Conservation (phyloP, 805 yeast genomes). For the Kazachstania bromeliacearum region DNA sequence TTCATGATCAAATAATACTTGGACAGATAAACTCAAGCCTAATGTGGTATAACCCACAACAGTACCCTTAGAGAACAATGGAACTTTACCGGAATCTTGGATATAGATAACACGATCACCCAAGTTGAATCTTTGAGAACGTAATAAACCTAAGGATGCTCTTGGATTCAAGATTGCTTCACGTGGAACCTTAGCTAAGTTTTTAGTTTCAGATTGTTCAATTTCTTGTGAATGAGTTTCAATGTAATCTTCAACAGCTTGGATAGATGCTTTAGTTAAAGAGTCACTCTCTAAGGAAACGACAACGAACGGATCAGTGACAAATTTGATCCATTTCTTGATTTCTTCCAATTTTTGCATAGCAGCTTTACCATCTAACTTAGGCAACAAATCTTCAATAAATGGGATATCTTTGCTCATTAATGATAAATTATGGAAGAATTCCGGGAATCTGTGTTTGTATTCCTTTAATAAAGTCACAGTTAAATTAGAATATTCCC, state of each 20-base stretch:
- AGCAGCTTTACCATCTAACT: slow-evolving; percentile 25
- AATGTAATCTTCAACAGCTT: slow-evolving; percentile 55
- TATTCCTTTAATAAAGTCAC: slow-evolving; percentile 56
- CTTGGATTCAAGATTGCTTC: slow-evolving; percentile 72
- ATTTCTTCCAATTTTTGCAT: slow-evolving; percentile 25
- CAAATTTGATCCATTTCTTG: slow-evolving; percentile 36
- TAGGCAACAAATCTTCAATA: slow-evolving; percentile 28
- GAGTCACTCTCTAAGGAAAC: slow-evolving; percentile 75
- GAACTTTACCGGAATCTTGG: slow-evolving; percentile 81
- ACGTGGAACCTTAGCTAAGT: slow-evolving; percentile 73
- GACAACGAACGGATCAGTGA: slow-evolving; percentile 46
- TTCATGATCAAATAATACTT: slow-evolving; percentile 75
- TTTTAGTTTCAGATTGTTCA: slow-evolving; percentile 41
- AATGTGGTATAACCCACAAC: slow-evolving; percentile 67
- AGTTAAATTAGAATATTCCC: slow-evolving; percentile 82
- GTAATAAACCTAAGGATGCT: slow-evolving; percentile 59
- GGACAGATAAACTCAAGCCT: slow-evolving; percentile 46
- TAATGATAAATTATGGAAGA: slow-evolving; percentile 38
- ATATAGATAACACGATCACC: slow-evolving; percentile 89
- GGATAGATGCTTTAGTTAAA: slow-evolving; percentile 54
- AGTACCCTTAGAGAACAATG: slow-evolving; percentile 80
- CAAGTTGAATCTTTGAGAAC: slow-evolving; percentile 64
- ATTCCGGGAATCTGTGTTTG: slow-evolving; percentile 46
- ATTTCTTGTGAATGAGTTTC: slow-evolving; percentile 38
- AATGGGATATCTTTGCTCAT: slow-evolving; percentile 21